phyloP scores from a whole-genome alignment of 2,329 filamentous ascomycete species.

The Emmonsia crescens region DNA sequence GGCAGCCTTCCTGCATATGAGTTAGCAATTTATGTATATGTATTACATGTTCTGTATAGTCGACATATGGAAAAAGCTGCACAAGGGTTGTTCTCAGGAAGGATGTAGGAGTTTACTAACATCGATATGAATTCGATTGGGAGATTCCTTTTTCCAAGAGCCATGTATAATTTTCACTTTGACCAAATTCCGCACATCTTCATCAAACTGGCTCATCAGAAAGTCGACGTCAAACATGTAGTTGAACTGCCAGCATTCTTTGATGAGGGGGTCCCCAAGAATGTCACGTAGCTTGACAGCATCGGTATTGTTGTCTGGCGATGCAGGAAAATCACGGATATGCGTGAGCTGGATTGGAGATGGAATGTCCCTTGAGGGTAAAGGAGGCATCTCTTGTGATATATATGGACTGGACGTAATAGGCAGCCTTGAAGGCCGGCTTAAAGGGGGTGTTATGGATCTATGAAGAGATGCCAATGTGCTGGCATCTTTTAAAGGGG shows the following conservation, averaged over 20 bases:
- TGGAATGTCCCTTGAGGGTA: slow-evolving; percentile 22
- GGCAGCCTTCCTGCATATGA: slow-evolving; percentile 46
- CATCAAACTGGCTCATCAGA: slow-evolving; percentile 49
- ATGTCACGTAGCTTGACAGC: slow-evolving; percentile 56
- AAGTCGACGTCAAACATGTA: slow-evolving; percentile 49
- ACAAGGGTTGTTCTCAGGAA: neutral
- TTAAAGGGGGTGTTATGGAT: slow-evolving; percentile 21
- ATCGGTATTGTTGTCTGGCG: slow-evolving; percentile 49
- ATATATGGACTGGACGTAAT: neutral
- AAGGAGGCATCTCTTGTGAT: neutral
- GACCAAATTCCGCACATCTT: slow-evolving; percentile 43
- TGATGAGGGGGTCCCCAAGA: slow-evolving; percentile 62
- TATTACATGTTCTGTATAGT: neutral
- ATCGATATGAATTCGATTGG: slow-evolving; percentile 46
- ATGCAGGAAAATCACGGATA: slow-evolving; percentile 51
- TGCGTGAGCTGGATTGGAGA: slow-evolving; percentile 65
- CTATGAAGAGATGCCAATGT: slow-evolving; percentile 21
- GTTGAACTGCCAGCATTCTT: slow-evolving; percentile 49
- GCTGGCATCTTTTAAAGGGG: neutral
- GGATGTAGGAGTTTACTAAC: slow-evolving; percentile 33
- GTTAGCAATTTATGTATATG: neutral
- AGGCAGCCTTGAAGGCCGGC: neutral
- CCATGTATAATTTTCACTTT: slow-evolving; percentile 52
- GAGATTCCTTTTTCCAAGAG: slow-evolving; percentile 58
- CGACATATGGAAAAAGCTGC: neutral